phyloP scores from a whole-genome alignment of 352 stramenopile genomes.

The Phytophthora constricta region DNA sequence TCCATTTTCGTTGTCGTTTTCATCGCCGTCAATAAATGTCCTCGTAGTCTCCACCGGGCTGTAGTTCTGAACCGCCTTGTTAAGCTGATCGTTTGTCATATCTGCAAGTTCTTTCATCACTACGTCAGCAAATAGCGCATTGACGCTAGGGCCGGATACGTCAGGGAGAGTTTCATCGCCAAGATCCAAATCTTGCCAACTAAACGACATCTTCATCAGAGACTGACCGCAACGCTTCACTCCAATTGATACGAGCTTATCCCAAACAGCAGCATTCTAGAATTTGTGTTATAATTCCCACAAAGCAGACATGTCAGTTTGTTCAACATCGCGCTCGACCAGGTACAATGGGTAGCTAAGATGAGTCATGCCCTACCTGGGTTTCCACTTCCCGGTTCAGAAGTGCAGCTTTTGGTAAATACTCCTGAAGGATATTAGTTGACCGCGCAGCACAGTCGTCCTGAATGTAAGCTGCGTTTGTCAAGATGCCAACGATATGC shows the following conservation, averaged over 20 bases:
- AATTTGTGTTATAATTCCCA: no score
- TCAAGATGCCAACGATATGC: slow-evolving; percentile 71
- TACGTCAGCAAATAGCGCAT: slow-evolving; percentile 56
- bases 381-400: slow-evolving; percentile 48
- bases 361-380: slow-evolving; percentile 46
- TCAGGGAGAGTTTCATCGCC: slow-evolving; percentile 57
- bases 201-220: slow-evolving; percentile 74
- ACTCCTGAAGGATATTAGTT: slow-evolving; percentile 62
- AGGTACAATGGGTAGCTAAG: no score
- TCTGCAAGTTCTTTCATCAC: slow-evolving; percentile 60
- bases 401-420: slow-evolving; percentile 51
- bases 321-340: not conserved
- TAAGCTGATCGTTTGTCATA: slow-evolving; percentile 64
- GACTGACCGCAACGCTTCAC: slow-evolving; percentile 71
- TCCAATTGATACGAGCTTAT: slow-evolving; percentile 49
- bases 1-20: slow-evolving; percentile 5
- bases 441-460: slow-evolving; percentile 62
- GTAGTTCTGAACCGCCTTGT: slow-evolving; percentile 53
- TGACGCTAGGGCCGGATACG: slow-evolving; percentile 22
- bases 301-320: not conserved
- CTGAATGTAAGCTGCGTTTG: slow-evolving; percentile 75
- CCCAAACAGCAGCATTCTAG: slow-evolving; percentile 62
- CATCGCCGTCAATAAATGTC: not conserved
- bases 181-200: slow-evolving; percentile 69
- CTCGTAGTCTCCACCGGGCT: slow-evolving; percentile 13